Base-by-base conservation (phyloP, 257 asterid species). In the Lavandula angustifolia region DNA sequence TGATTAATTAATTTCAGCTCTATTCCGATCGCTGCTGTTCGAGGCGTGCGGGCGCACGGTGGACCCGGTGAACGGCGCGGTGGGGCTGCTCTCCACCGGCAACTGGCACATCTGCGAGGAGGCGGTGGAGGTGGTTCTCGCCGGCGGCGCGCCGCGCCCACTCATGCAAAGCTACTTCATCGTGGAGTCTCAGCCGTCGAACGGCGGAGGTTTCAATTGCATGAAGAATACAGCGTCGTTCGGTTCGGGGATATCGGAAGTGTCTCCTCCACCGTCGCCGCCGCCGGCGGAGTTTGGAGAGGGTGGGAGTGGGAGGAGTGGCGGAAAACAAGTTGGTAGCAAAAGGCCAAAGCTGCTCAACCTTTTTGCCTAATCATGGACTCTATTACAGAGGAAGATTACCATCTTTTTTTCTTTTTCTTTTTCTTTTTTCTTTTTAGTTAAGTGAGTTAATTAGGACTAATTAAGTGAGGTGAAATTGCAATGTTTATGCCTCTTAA, bases 21-120 rank as follows among this genome's bases (percentile, higher is more conserved):
- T 89, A 67, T 92, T 92, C 68, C 89, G 80, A 47, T 92, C 98
- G 13, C 80, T 92, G 68, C 48, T 92, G 51, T 87, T 66, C 3
- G 98, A 92, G 77, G 98, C 98, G 4, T 87, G 97, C 13, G 97
- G 97, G 42, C 80, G 98, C 53, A 81, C 92, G 59, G 86, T 84
- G 77, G 87, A 89, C 65, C 98, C 98, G 31, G 97, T 92, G 62
- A 68, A 70, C 55, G 98, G 98, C 32, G 96, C 89, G 11, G 96
- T 92, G 29, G 98, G 97, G 37, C 73, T 92, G 17, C 35, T 87
- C 7, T 68, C 88, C 64, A 59, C 86, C 43, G 95, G 97, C 0
- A 82, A 89, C 62, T 92, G 97, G 98, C 75, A 79, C 67, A 46
- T 87, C 70, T 89, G 96, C 7, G 77, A 78, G 72, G 78, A 76